A percentile compares a stretch with the other conserved stretches of the same genome.
These are phyloP conservation scores for Fusarium torulosum DNA, from an alignment of 2,329 filamentous ascomycete species.

Conservation along the genomic window DNA sequence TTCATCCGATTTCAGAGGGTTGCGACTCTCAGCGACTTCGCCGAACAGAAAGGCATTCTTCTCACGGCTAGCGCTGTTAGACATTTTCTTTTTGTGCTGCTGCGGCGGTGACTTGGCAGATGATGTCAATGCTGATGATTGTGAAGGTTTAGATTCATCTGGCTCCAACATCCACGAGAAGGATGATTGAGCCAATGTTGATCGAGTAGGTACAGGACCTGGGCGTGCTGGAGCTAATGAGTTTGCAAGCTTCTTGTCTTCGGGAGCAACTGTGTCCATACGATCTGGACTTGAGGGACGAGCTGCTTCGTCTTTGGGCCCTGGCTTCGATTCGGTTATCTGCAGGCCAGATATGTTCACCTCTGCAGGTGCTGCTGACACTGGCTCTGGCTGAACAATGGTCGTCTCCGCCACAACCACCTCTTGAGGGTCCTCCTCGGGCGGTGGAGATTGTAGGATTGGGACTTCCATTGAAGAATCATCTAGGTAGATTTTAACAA, in stretches of 20 bases:
- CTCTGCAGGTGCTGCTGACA: constrained; percentile 10
- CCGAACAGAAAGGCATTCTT: constrained; percentile 72
- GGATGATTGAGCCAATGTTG: constrained; percentile 77
- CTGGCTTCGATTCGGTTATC: constrained; percentile 29
- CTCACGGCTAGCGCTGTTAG: constrained; percentile 63
- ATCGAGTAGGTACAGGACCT: constrained; percentile 68
- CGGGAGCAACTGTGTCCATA: constrained; percentile 37
- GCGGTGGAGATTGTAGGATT: constrained; percentile 27
- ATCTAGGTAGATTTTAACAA: constrained; percentile 72
- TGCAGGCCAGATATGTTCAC: constrained; percentile 39
- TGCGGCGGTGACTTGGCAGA: constrained; percentile 50
- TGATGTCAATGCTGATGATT: constrained; percentile 40
- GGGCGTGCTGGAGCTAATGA: constrained; percentile 35
- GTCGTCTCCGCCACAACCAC: constrained; percentile 28
- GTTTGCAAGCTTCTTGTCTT: constrained; percentile 29
- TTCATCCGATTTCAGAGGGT: constrained; percentile 59
- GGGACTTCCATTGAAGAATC: constrained; percentile 68
- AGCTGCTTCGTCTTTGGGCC: constrained; percentile 7
- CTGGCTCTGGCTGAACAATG: constrained; percentile 31
- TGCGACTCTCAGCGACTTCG: constrained; percentile 58
- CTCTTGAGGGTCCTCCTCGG: constrained; percentile 32
- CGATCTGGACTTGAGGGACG: constrained; percentile 24
- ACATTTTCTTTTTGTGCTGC: constrained; percentile 57
- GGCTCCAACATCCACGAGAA: constrained; percentile 84
- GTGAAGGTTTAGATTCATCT: constrained; percentile 54